A percentile compares a stretch with the other conserved stretches of the same genome.
Evolutionary conservation across 2,329 filamentous ascomycete species (phyloP).

Genomic region (Sporothrix dimorphospora): DNA sequence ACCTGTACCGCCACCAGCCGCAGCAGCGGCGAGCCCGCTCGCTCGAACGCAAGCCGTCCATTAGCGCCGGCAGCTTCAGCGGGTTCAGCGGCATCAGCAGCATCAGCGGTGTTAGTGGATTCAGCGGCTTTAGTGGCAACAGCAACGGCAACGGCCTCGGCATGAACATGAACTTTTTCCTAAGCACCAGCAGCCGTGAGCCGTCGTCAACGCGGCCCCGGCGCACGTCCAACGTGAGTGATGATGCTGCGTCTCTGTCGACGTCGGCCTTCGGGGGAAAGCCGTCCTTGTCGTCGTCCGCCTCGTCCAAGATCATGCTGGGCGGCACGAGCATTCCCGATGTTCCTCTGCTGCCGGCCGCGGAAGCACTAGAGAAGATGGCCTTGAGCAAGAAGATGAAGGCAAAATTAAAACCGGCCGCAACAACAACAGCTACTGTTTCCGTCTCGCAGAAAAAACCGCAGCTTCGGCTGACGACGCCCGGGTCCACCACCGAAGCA

Average conservation of each 20-base stretch:
- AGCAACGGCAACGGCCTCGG: constrained; percentile 2
- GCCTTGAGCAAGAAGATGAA: constrained; percentile 2
- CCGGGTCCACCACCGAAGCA: background rate
- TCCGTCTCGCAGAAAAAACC: background rate
- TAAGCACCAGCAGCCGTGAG: constrained; percentile 31
- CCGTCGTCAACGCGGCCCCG: constrained; percentile 24
- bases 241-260: constrained; percentile 8
- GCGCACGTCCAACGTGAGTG: constrained; percentile 20
- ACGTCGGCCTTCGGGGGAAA: background rate
- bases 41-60: constrained; percentile 25
- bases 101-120: background rate
- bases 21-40: constrained; percentile 23
- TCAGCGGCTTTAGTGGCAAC: background rate
- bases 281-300: background rate
- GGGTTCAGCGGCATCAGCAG: constrained; percentile 17
- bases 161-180: constrained; percentile 27
- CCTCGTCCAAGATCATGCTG: background rate
- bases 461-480: background rate
- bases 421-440: background rate
- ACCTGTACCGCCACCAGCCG: background rate
- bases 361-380: constrained; percentile 21
- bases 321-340: constrained; percentile 9
- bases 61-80: constrained; percentile 15
- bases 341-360: constrained; percentile 13
- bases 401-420: background rate